A percentile compares a stretch with the other conserved stretches of the same genome.
Evolutionary conservation across 345 rosid species (phyloP).

Genomic region (Hibiscus tridactylites): DNA sequence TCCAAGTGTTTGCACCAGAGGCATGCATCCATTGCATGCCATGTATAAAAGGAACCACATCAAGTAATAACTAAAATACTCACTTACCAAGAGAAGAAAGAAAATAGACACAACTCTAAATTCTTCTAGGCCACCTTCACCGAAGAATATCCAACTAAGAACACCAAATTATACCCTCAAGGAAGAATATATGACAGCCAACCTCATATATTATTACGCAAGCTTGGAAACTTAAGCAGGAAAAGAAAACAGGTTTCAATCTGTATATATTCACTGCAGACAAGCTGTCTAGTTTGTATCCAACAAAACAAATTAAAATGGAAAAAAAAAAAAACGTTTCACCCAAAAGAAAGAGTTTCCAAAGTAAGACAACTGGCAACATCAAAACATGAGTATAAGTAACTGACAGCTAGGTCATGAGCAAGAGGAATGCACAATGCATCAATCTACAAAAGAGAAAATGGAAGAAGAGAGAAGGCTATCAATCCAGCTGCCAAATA

Average conservation of each 20-base stretch:
- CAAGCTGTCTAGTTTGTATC: not conserved
- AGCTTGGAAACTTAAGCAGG: no score
- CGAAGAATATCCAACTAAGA: no score
- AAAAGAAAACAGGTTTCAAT: not conserved
- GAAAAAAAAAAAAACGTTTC: not conserved
- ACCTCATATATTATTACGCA: not conserved
- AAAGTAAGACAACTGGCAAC: not conserved
- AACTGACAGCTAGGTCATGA: not conserved
- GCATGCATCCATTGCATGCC: not conserved
- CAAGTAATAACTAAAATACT: not conserved
- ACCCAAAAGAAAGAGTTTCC: not conserved
- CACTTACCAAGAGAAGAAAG: not conserved
- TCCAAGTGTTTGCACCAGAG: not conserved
- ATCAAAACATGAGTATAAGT: not conserved
- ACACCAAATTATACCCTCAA: not conserved
- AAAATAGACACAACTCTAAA: no score
- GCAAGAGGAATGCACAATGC: not conserved
- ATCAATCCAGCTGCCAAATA: no score
- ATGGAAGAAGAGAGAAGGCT: no score
- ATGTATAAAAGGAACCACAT: not conserved
- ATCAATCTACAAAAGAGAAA: no score
- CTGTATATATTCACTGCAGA: not conserved
- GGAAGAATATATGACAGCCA: not conserved
- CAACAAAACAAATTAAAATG: not conserved
- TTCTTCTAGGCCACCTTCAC: no score